Percentiles rank a stretch among this genome's conserved stretches.
These are phyloP conservation scores for Aspergillus fumigatiaffinis DNA, from an alignment of 2,329 filamentous ascomycete species.

Conservation along the genomic window DNA sequence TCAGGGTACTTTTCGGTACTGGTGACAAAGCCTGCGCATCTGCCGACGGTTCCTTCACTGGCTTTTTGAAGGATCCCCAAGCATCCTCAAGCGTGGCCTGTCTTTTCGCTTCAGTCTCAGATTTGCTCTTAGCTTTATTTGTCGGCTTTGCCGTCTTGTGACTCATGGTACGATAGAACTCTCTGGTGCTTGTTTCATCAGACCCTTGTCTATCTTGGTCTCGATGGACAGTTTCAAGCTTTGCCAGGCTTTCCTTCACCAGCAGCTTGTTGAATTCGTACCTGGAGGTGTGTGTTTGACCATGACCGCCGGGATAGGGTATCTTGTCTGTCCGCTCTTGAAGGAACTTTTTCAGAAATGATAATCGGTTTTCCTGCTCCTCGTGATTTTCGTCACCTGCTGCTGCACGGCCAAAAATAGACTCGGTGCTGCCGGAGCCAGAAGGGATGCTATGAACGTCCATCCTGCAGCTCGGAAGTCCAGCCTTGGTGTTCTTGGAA, in stretches of 20 bases:
- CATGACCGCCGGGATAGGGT: not conserved
- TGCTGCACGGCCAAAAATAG: not conserved
- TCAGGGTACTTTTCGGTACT: not conserved
- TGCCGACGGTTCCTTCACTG: conserved; percentile 2
- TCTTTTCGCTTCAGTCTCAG: conserved; percentile 17
- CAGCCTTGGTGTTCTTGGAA: not conserved
- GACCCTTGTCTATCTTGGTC: conserved; percentile 5
- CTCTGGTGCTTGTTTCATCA: conserved; percentile 20
- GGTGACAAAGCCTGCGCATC: not conserved
- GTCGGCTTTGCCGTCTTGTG: conserved; percentile 21
- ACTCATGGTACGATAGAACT: conserved; percentile 28
- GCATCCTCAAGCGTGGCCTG: conserved; percentile 28
- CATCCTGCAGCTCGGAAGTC: not conserved
- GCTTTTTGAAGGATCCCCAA: conserved; percentile 20
- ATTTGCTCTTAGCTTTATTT: conserved; percentile 15
- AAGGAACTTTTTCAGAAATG: conserved; percentile 1
- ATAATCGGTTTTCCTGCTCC: conserved; percentile 4
- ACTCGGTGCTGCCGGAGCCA: not conserved
- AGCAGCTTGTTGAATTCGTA: conserved; percentile 1
- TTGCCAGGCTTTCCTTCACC: conserved; percentile 7
- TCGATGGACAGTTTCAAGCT: conserved; percentile 11
- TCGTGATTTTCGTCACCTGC: not conserved
- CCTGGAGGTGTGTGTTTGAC: not conserved
- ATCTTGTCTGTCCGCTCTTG: not conserved
- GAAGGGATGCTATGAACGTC: not conserved